Percentiles rank a stretch among this genome's conserved stretches.
phyloP scores from a whole-genome alignment of 768 basidiomycete species.

The Psilocybe azurescens region DNA sequence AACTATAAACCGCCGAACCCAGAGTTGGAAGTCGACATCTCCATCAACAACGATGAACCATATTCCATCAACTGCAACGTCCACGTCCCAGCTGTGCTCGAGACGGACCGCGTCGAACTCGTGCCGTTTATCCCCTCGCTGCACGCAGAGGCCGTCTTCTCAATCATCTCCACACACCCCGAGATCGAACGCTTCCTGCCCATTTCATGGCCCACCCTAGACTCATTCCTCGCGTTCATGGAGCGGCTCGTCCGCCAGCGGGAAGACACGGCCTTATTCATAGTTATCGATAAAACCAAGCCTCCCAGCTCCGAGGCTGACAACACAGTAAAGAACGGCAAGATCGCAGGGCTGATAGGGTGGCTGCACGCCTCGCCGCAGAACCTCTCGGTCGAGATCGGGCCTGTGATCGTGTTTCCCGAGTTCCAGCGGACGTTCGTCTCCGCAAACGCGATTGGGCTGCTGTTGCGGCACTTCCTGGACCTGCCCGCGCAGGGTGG shows the following conservation, averaged over 20 bases:
- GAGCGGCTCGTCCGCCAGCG: constrained; percentile 31
- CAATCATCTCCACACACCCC: constrained; percentile 27
- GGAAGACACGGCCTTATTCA: constrained; percentile 39
- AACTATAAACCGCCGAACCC: constrained; percentile 20
- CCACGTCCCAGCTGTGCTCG: constrained; percentile 41
- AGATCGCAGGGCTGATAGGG: constrained; percentile 57
- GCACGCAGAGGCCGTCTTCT: constrained; percentile 34
- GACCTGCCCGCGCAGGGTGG: constrained; percentile 45
- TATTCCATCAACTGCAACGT: constrained; percentile 47
- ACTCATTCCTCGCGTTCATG: constrained; percentile 34
- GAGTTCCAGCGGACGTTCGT: constrained; percentile 55
- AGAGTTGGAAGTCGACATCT: background rate
- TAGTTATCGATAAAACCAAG: constrained; percentile 53
- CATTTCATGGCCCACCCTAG: constrained; percentile 32
- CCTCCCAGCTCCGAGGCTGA: constrained; percentile 20
- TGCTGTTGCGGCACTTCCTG: constrained; percentile 44
- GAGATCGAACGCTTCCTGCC: constrained; percentile 46
- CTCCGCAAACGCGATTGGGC: constrained; percentile 48
- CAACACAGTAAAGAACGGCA: constrained; percentile 17
- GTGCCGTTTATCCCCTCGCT: constrained; percentile 46
- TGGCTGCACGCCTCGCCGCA: constrained; percentile 38
- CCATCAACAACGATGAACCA: constrained; percentile 15
- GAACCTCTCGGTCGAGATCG: constrained; percentile 50
- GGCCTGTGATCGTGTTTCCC: constrained; percentile 51
- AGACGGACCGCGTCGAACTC: constrained; percentile 46